Base-by-base conservation (phyloP, 2,329 filamentous ascomycete species). In the Arthrobotrys musiformis region DNA sequence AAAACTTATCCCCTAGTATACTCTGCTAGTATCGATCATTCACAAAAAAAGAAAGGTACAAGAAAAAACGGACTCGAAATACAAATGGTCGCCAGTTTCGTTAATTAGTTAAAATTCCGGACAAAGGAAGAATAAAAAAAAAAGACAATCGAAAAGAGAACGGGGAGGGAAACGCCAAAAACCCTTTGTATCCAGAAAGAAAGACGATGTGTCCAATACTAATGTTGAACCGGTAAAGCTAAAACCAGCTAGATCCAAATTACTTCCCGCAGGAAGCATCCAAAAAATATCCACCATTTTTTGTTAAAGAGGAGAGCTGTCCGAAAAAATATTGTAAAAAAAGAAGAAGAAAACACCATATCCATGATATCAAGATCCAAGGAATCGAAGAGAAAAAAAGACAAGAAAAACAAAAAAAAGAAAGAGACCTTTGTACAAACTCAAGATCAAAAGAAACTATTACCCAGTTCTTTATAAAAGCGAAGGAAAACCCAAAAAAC, bases 401-500 rank as follows among this genome's bases (percentile, higher is more conserved):
- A 35, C 33, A 33, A 26, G 26, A 61, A 48, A 15, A 52, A 33
- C 19, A 62, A 60, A 35, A 56, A 68, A 61, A 50, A 60, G 52
- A 42, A 37, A 15, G 56, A 69, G 62, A 33, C 73, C 73, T 77
- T 77, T 77, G 66, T 77, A 77, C 73, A 77, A 19, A 77, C 72
- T 69, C 22, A 46, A 50, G 52, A 50, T 58, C 4, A 4, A 22
- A 35, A 24, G n/a, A 37, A 58, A 58, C 52, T 62, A 75, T 77
- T 77, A 77, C 73, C 73, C 66, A 67, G 52, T 77, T 70, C 40
- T 54, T 70, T 60, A 50, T n/a, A n/a, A n/a, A n/a, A n/a, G n/a
- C n/a, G 19, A 37, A 63, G 40, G 50, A 33, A 70, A 70, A 24
- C n/a, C 44, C 28, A 22, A 46, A 77, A 70, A 48, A 48, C 19